Evolutionary conservation across 106 monocot genomes (phyloP).

Genomic region (Amphibolis antarctica): DNA sequence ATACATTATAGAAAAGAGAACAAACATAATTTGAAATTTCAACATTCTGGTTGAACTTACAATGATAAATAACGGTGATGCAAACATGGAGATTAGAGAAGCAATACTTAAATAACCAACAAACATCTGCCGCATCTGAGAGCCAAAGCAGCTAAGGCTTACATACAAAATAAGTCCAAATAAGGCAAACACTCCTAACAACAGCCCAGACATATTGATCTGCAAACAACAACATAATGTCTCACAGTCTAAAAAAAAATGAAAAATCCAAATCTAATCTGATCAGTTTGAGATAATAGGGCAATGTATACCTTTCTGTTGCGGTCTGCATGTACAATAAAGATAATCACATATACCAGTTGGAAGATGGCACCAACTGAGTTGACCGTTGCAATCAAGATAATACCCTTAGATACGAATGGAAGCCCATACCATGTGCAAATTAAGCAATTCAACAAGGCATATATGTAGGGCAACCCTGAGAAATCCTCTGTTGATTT

Average conservation of each 20-base stretch:
- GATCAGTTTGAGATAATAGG: background rate
- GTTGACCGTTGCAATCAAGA: constrained; percentile 80
- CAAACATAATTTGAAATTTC: background rate
- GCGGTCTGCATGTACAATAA: constrained; percentile 48
- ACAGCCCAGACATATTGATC: constrained; percentile 57
- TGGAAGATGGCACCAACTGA: constrained; percentile 79
- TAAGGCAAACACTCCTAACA: constrained; percentile 31
- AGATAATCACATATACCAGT: constrained; percentile 46
- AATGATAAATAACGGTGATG: constrained; percentile 85
- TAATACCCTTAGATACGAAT: constrained; percentile 56
- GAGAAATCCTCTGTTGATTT: constrained; percentile 87
- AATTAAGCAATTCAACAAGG: constrained; percentile 69
- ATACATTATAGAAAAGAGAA: background rate
- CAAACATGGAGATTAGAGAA: constrained; percentile 88
- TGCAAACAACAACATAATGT: constrained; percentile 15
- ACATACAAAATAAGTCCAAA: constrained; percentile 49
- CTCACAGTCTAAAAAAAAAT: background rate
- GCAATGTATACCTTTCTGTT: constrained; percentile 29
- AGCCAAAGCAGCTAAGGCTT: constrained; percentile 44
- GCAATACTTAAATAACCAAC: constrained; percentile 80
- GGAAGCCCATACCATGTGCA: constrained; percentile 91
- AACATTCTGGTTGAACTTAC: constrained; percentile 21
- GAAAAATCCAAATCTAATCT: background rate
- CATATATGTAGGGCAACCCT: constrained; percentile 64
- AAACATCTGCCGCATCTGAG: constrained; percentile 35